Base-by-base conservation (phyloP, 78 protist genomes). In the Isochrysis galbana region DNA sequence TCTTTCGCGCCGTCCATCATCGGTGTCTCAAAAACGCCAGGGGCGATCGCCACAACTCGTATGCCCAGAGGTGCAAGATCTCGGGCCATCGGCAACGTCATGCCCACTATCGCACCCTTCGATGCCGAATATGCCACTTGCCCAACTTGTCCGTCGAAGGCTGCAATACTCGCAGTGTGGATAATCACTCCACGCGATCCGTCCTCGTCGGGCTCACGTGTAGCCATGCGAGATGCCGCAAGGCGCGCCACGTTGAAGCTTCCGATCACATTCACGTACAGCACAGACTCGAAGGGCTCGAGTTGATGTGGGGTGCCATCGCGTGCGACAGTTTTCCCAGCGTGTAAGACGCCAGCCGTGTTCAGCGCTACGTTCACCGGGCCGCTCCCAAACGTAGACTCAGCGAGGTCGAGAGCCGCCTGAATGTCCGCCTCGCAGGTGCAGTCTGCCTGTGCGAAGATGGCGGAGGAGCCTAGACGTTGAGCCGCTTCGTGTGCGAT, bases 121-220 rank as follows among this genome's bases (percentile, higher is more conserved):
- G 96, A 93, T 10, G 98, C 98, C 46, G 96, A 36, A 92, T 97
- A 97, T 22, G 98, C 98, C 4, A 91, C 67, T 93, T 97, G 98
- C 47, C 98, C 98, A 5, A 38, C 91, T 80, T 97, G 98, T 17
- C 98, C 98, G 3, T 97, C 98, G 29, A 42, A 92, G 7, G 96
- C 98, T 0, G 98, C 98, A 69, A 94, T 94, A 0, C 95, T 90
- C 39, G 97, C 95, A 4, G 95, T 94, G 93, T 95, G 94, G 55
- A 97, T 67, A 38, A 97, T 93, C 41, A 96, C 96, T 42, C 67
- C 67, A 21, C 67, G 10, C 67, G 10, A 19, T 19, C 67, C 67
- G 67, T 54, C 67, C 32, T 54, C 67, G 67, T 54, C 67, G 32
- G 67, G 32, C 10, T 10, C 32, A 54, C 10, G 67, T 54, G 67